Conservation (phyloP, 2,329 filamentous ascomycete species). For the Periconia sp. region DNA sequence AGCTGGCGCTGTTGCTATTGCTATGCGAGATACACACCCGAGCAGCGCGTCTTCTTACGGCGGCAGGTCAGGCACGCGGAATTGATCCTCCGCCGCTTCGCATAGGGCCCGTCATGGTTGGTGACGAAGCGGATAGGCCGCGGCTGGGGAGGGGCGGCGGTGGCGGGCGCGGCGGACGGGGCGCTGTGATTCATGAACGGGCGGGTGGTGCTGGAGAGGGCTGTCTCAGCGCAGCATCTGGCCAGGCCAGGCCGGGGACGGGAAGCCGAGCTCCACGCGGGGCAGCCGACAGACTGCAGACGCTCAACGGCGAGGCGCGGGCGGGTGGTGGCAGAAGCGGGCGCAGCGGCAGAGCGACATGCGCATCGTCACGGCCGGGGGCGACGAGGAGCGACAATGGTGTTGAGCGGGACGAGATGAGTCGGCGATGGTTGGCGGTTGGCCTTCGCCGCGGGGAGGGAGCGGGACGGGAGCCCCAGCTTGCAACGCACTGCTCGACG, state of each 20-base stretch:
- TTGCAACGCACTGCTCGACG: too few relatives aligned
- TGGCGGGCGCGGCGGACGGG: slow-evolving; percentile 31
- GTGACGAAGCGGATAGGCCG: slow-evolving; percentile 51
- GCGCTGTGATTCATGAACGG: slow-evolving; percentile 43
- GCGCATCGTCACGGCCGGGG: slow-evolving; percentile 31
- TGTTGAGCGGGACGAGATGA: too few relatives aligned
- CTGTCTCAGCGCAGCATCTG: slow-evolving; percentile 7
- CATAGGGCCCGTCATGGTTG: slow-evolving; percentile 50
- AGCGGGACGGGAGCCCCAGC: too few relatives aligned
- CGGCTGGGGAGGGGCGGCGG: slow-evolving; percentile 35
- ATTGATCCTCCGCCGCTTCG: slow-evolving; percentile 49
- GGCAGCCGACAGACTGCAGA: slow-evolving; percentile 8
- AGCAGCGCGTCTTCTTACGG: slow-evolving; percentile 58
- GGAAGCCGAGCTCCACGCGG: slow-evolving; percentile 8
- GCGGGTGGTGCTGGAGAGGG: slow-evolving; percentile 12
- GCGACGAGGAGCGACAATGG: too few relatives aligned
- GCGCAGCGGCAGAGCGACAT: slow-evolving; percentile 19
- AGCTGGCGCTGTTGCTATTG: too few relatives aligned
- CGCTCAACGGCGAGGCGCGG: slow-evolving; percentile 5
- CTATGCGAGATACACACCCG: slow-evolving; percentile 48
- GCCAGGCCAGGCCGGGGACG: not conserved
- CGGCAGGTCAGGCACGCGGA: slow-evolving; percentile 55
- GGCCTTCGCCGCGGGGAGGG: not conserved
- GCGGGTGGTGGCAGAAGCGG: slow-evolving; percentile 4
- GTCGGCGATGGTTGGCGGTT: not conserved